These are phyloP conservation scores for Aspergillus novoparasiticus DNA, from an alignment of 2,329 filamentous ascomycete genomes.

Conservation along the genomic window DNA sequence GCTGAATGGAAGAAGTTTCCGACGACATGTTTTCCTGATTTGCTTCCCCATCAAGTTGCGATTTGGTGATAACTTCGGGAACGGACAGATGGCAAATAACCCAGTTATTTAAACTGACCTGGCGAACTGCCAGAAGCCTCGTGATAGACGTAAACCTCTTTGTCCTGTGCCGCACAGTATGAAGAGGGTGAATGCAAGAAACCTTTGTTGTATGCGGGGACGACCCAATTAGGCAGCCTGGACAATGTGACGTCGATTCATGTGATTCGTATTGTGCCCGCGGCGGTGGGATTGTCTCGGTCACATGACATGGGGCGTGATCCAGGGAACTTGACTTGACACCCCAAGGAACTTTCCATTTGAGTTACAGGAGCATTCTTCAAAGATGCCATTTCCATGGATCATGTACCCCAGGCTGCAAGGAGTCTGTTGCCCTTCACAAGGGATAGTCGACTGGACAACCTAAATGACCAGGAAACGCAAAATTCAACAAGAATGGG, in stretches of 20 bases:
- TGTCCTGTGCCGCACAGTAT: background rate
- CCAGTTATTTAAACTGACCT: background rate
- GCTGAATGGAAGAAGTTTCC: constrained; percentile 42
- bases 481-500: background rate
- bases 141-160: background rate
- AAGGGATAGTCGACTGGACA: background rate
- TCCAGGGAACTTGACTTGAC: background rate
- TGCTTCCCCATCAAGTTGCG: background rate
- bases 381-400: background rate
- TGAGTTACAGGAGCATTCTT: background rate
- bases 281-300: background rate
- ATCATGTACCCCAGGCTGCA: background rate
- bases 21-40: constrained; percentile 14
- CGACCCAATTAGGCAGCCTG: background rate
- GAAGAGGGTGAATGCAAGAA: background rate
- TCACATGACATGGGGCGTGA: background rate
- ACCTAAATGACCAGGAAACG: background rate
- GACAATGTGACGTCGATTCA: constrained; percentile 2
- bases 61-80: background rate
- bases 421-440: background rate
- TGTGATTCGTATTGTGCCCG: background rate
- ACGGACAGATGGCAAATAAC: background rate
- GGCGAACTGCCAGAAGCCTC: background rate
- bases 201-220: constrained; percentile 14
- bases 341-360: background rate